Percentiles rank a stretch among this genome's conserved stretches.
Conservation (phyloP, 306 rosid genomes). For the Psophocarpus tetragonolobus region DNA sequence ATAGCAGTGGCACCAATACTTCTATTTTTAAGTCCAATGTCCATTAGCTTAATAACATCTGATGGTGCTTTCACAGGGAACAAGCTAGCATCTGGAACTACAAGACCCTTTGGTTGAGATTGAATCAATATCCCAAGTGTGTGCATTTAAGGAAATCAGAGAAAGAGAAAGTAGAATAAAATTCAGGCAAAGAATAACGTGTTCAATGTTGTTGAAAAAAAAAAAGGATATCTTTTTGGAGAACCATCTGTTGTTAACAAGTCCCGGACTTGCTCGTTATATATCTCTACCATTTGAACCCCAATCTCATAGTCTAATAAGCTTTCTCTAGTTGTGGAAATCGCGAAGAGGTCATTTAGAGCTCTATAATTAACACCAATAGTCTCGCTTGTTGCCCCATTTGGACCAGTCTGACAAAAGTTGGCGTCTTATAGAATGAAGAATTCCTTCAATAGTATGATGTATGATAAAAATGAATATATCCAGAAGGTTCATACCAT, state of each 20-base stretch:
- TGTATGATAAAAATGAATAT: slow-evolving; percentile 17
- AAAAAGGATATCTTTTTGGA: slow-evolving; percentile 49
- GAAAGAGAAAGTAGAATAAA: neutral
- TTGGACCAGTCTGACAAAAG: slow-evolving; percentile 57
- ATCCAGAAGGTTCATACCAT: slow-evolving; percentile 49
- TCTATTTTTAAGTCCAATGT: slow-evolving; percentile 50
- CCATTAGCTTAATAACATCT: slow-evolving; percentile 50
- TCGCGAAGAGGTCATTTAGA: slow-evolving; percentile 49
- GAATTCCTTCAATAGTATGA: slow-evolving; percentile 22
- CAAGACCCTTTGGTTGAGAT: slow-evolving; percentile 44
- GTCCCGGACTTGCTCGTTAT: slow-evolving; percentile 62
- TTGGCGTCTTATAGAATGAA: slow-evolving; percentile 22
- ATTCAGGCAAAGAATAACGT: slow-evolving; percentile 9
- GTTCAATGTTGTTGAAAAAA: slow-evolving; percentile 14
- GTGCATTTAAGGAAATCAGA: slow-evolving; percentile 61
- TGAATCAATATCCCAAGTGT: slow-evolving; percentile 56
- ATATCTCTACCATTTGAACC: slow-evolving; percentile 57
- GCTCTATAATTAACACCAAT: slow-evolving; percentile 56
- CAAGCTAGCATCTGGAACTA: slow-evolving; percentile 56
- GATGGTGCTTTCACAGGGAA: slow-evolving; percentile 44
- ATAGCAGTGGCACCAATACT: slow-evolving; percentile 51
- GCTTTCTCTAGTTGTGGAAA: slow-evolving; percentile 37
- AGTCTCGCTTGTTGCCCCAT: slow-evolving; percentile 48
- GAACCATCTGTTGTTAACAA: slow-evolving; percentile 36
- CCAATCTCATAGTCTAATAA: slow-evolving; percentile 39